Percentiles rank a stretch among this genome's conserved stretches.
These are phyloP conservation scores for Leishmania tarentolae DNA, from an alignment of 208 protist species.

Conservation along the genomic window DNA sequence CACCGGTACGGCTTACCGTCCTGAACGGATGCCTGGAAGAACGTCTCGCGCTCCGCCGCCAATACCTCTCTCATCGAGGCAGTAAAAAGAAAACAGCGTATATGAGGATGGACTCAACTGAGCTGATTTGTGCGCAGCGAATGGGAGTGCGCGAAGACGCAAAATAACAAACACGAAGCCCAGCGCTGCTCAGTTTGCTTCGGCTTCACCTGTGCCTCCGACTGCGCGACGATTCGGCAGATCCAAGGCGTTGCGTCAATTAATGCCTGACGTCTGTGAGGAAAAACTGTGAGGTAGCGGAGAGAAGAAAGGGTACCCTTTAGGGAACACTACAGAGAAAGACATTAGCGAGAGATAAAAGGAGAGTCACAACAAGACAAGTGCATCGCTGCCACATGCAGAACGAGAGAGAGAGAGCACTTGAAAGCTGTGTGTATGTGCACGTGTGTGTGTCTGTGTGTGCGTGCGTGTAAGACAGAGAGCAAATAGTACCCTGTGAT, in stretches of 20 bases:
- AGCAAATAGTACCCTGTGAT: background rate
- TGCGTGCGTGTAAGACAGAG: background rate
- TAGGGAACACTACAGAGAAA: background rate
- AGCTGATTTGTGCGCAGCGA: background rate
- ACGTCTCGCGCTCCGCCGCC: constrained; percentile 38
- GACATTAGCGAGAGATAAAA: background rate
- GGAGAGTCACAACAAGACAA: background rate
- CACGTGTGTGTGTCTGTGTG: background rate
- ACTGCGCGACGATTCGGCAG: background rate
- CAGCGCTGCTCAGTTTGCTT: background rate
- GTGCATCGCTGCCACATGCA: background rate
- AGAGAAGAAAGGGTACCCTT: background rate
- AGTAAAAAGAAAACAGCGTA: background rate
- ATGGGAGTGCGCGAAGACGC: background rate
- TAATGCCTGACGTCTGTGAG: background rate
- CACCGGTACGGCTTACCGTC: constrained; percentile 70
- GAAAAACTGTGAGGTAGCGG: background rate
- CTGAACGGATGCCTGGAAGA: constrained; percentile 64
- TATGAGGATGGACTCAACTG: background rate
- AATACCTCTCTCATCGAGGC: constrained; percentile 25
- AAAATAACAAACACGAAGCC: background rate
- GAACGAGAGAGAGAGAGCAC: no score
- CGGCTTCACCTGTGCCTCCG: background rate
- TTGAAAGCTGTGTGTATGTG: background rate
- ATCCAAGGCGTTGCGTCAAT: background rate